Percentiles rank a stretch among this genome's conserved stretches.
phyloP scores from a whole-genome alignment of 768 basidiomycete genomes.

The Lactifluus rugatus region DNA sequence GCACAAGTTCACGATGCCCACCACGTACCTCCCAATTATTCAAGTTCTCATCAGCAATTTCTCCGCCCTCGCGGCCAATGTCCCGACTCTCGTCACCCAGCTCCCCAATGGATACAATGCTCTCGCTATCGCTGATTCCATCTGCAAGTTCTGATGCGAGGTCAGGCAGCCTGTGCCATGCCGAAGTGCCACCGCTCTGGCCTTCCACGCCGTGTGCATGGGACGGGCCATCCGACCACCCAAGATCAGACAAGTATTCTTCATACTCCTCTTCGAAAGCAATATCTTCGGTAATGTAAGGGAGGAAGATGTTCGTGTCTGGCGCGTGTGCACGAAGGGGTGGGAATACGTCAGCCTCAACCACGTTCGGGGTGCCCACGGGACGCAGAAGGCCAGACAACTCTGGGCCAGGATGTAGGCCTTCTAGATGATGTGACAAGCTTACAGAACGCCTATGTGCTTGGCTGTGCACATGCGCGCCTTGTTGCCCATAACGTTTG shows the following conservation, averaged over 20 bases:
- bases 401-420: conserved; percentile 64
- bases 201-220: conserved; percentile 29
- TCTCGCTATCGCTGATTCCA: conserved; percentile 90
- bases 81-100: conserved; percentile 71
- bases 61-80: conserved; percentile 49
- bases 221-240: conserved; percentile 53
- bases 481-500: conserved; percentile 69
- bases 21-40: conserved; percentile 91
- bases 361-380: conserved; percentile 62
- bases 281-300: conserved; percentile 87
- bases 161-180: conserved; percentile 78
- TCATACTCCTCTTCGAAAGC: conserved; percentile 97
- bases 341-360: conserved; percentile 91
- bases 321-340: conserved; percentile 82
- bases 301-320: conserved; percentile 74
- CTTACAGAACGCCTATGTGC: conserved; percentile 75
- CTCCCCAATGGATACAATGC: conserved; percentile 83
- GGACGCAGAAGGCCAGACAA: conserved; percentile 66
- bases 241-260: conserved; percentile 85
- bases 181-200: conserved; percentile 35
- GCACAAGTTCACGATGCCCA: neutral
- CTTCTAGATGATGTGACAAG: conserved; percentile 74
- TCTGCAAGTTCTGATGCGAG: conserved; percentile 77
- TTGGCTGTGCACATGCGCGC: conserved; percentile 40
- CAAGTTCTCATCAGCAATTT: conserved; percentile 64